Evolutionary conservation across 176 grass and related monocot species (phyloP).

Genomic region (Oryza nivara): DNA sequence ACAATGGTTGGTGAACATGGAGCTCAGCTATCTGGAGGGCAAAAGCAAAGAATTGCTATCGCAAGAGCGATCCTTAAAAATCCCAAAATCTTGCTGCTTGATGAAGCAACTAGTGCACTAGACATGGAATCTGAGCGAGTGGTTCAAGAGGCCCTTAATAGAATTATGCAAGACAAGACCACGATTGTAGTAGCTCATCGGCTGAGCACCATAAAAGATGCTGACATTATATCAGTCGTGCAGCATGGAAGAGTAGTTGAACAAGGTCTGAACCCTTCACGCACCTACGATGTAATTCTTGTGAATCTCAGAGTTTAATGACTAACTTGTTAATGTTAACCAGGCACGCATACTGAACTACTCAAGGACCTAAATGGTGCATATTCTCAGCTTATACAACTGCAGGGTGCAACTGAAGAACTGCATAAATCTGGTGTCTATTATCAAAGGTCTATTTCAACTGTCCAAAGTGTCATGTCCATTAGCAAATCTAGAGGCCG

Average conservation of each 20-base stretch:
- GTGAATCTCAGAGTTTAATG: background rate
- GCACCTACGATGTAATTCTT: background rate
- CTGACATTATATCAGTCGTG: slow-evolving; percentile 39
- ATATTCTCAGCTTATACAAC: background rate
- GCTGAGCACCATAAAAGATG: slow-evolving; percentile 36
- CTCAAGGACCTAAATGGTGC: slow-evolving; percentile 35
- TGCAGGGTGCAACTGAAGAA: slow-evolving; percentile 38
- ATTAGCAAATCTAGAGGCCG: slow-evolving; percentile 12
- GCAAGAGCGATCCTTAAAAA: slow-evolving; percentile 33
- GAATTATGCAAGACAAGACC: slow-evolving; percentile 29
- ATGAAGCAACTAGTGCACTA: slow-evolving; percentile 44
- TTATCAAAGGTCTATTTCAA: slow-evolving; percentile 34
- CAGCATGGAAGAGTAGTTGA: slow-evolving; percentile 35
- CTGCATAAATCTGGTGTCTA: background rate
- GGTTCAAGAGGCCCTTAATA: slow-evolving; percentile 40
- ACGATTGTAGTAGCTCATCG: slow-evolving; percentile 42
- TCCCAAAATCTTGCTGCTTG: slow-evolving; percentile 37
- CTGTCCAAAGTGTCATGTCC: slow-evolving; percentile 18
- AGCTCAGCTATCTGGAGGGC: slow-evolving; percentile 45
- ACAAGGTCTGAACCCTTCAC: slow-evolving; percentile 23
- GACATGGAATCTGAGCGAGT: slow-evolving; percentile 41
- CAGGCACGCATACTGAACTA: slow-evolving; percentile 53
- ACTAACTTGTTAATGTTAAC: slow-evolving; percentile 15
- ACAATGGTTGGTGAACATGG: slow-evolving; percentile 42
- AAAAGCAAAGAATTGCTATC: slow-evolving; percentile 45